Evolutionary conservation across 202 grass and related monocot species (phyloP).

Genomic region (Schoenoplectus tabernaemontani): DNA sequence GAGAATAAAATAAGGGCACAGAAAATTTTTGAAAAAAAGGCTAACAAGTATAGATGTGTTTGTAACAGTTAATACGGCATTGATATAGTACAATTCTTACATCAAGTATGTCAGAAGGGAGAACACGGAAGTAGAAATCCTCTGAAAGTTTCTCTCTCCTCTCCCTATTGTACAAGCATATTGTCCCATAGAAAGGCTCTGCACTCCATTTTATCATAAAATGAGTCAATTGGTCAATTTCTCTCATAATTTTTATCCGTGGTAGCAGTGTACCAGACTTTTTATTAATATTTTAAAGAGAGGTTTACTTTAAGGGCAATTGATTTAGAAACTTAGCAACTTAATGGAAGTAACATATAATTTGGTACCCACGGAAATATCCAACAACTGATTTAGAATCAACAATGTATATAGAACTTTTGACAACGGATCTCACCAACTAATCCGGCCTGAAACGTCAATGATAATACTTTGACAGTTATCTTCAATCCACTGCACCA

Average conservation of each 20-base stretch:
- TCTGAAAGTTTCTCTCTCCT: slow-evolving; percentile 94
- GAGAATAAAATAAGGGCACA: slow-evolving; percentile 1
- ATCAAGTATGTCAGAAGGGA: slow-evolving; percentile 70
- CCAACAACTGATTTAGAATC: not conserved
- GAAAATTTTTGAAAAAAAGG: not conserved
- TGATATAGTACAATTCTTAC: slow-evolving; percentile 47
- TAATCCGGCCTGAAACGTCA: slow-evolving; percentile 94
- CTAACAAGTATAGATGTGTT: not conserved
- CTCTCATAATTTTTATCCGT: too few species aligned
- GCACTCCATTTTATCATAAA: slow-evolving; percentile 5
- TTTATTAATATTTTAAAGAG: too few species aligned
- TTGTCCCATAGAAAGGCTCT: slow-evolving; percentile 95
- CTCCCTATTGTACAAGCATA: slow-evolving; percentile 98
- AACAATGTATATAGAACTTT: not conserved
- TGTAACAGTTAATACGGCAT: not conserved
- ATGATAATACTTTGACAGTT: slow-evolving; percentile 89
- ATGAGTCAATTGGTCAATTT: not conserved
- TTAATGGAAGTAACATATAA: not conserved
- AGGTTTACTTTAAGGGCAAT: not conserved
- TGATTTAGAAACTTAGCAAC: not conserved
- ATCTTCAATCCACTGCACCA: slow-evolving; percentile 84
- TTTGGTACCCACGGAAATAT: not conserved
- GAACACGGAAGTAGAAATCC: slow-evolving; percentile 79
- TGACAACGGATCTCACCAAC: slow-evolving; percentile 53
- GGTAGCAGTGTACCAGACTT: not conserved